Evolutionary conservation across 345 rosid species (phyloP).

Genomic region (Linum trigynum): DNA sequence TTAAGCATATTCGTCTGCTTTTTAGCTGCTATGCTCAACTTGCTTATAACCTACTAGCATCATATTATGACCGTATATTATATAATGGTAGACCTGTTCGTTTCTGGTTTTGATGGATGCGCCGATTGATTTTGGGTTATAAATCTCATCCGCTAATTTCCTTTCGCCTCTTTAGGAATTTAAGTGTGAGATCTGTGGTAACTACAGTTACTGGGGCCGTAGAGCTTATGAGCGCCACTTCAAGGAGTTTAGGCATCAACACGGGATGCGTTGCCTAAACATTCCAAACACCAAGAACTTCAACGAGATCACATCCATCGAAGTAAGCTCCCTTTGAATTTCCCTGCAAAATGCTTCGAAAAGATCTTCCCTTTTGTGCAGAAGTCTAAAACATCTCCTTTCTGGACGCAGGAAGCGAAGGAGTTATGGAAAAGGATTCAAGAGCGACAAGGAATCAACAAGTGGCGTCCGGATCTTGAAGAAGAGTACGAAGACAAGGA

Average conservation of each 20-base stretch:
- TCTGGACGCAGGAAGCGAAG: constrained; percentile 69
- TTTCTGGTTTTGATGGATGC: no score
- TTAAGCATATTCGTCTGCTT: no score
- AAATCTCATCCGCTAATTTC: background rate
- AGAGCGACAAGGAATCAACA: constrained; percentile 73
- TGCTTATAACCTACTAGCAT: no score
- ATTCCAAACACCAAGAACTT: constrained; percentile 99
- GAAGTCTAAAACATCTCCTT: no score
- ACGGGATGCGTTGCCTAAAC: constrained; percentile 98
- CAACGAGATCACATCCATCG: constrained; percentile 87
- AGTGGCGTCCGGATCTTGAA: constrained; percentile 99
- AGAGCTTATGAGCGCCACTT: constrained; percentile 97
- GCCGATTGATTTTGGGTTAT: no score
- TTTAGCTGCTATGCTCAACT: no score
- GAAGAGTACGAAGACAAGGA: constrained; percentile 99
- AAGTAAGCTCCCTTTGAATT: constrained; percentile 27
- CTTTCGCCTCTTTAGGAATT: constrained; percentile 48
- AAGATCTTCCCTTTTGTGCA: background rate
- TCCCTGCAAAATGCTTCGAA: no score
- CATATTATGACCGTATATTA: no score
- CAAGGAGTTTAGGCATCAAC: constrained; percentile 98
- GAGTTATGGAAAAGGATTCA: constrained; percentile 91
- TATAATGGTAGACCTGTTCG: no score
- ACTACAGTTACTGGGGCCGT: constrained; percentile 95
- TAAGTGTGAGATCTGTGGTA: constrained; percentile 93